These are phyloP conservation scores for Myxozyma udenii DNA, from an alignment of 805 yeast species.

Conservation along the genomic window DNA sequence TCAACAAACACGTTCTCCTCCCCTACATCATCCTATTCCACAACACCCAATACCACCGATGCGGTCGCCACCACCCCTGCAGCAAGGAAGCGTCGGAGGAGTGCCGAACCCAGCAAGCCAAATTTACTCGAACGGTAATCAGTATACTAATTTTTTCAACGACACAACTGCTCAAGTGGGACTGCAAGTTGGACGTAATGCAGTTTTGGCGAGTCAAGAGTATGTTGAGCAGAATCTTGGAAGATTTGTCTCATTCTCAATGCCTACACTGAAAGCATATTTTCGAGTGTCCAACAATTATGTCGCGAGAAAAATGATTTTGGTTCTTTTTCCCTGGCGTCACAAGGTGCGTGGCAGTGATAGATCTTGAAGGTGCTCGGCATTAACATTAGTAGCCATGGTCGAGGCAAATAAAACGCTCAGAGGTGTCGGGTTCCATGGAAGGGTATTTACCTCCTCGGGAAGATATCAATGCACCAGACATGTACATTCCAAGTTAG, in stretches of 20 bases:
- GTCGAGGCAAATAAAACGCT: constrained; percentile 36
- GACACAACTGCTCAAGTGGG: constrained; percentile 85
- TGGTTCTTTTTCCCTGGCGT: constrained; percentile 81
- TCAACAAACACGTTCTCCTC: constrained; percentile 36
- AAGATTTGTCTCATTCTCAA: constrained; percentile 46
- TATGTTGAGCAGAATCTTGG: constrained; percentile 69
- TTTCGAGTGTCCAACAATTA: constrained; percentile 89
- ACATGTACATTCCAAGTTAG: constrained; percentile 75
- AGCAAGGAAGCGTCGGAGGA: too few species aligned
- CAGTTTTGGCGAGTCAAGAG: constrained; percentile 76
- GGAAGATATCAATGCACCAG: constrained; percentile 92
- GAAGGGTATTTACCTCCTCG: constrained; percentile 68
- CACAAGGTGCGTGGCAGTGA: constrained; percentile 67
- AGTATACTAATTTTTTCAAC: constrained; percentile 47
- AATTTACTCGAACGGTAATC: too few species aligned
- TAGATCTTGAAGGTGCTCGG: constrained; percentile 3
- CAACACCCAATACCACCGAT: constrained; percentile 45
- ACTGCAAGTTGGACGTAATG: constrained; percentile 80
- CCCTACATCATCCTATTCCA: constrained; percentile 46
- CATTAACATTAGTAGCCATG: constrained; percentile 14
- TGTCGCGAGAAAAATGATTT: constrained; percentile 66
- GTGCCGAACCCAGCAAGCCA: neutral
- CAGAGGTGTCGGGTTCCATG: constrained; percentile 41
- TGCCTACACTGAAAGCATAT: constrained; percentile 66
- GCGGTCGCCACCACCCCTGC: constrained; percentile 38